Base-by-base conservation (phyloP, 192 early-diverging fungal genomes). In the Pilaira anomala region DNA sequence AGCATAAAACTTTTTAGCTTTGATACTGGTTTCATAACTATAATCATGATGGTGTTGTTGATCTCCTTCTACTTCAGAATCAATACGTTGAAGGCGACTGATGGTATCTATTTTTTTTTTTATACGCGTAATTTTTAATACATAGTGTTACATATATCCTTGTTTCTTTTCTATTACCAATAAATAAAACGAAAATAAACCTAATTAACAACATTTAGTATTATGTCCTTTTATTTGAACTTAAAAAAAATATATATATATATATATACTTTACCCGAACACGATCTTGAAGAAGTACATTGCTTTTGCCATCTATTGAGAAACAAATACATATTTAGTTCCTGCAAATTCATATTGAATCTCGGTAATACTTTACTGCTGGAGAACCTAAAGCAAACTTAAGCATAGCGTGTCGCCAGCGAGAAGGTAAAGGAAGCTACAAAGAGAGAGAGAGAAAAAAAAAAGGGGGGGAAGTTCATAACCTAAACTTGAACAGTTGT, bases 101-200 rank as follows among this genome's bases (percentile, higher is more conserved):
- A 82, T 52, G 3, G 83, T 73, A 60, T 85, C 83, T 85, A 63
- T 19, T 25, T 42, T 56, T 39, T 19, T 22, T 22, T 21, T 36
- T 39, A 9, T 13, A 36, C 6, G 11, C 6, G 11, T 9, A 36
- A 36, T 9, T 5, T 40, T 56, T 56, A 58, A 36, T 41, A 58
- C 18, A 39, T 22, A 19, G 40, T 21, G 40, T 33, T 21, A 36
- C 12, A 3, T 33, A 8, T 8, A 9, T 56, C 19, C 28, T 12
- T 41, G 12, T 30, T 22, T 24, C 7, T 22, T 11, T 4, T 3
- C 13, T 18, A 55, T 77, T 78, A 82, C 83, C 83, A 63, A 79
- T 45, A 45, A 85, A 85, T 18, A 85, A 69, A 50, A 85, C 75
- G 28, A 80, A 77, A 29, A 85, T 80, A 62, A 82, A 78, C 12